phyloP scores from a whole-genome alignment of 2,329 filamentous ascomycete genomes.

The Piedraia hortae region DNA sequence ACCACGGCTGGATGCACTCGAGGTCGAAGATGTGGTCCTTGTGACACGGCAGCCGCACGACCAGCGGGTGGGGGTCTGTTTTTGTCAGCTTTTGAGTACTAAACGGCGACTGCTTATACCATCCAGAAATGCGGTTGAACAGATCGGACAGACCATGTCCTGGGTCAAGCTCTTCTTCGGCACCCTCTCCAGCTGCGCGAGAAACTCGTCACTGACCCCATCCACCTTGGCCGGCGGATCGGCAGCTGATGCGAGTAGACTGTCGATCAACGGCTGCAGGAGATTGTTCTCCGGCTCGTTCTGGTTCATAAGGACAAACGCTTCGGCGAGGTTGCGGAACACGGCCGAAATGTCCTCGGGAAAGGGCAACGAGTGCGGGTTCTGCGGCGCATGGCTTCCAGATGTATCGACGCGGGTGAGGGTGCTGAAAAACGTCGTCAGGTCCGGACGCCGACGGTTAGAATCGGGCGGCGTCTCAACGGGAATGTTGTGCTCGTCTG shows the following conservation, averaged over 20 bases:
- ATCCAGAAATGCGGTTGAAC: constrained; percentile 32
- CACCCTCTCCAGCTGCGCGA: constrained; percentile 31
- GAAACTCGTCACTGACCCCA: constrained; percentile 32
- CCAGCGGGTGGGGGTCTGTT: constrained; percentile 32
- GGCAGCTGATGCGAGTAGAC: constrained; percentile 27
- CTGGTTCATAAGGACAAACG: constrained; percentile 26
- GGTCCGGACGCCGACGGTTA: constrained; percentile 28
- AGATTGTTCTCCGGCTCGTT: constrained; percentile 13
- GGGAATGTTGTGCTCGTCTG: constrained; percentile 22
- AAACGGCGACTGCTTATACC: too few species aligned
- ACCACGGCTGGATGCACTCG: constrained; percentile 36
- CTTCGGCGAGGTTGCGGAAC: constrained; percentile 31
- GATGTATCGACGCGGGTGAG: constrained; percentile 30
- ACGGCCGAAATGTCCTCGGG: constrained; percentile 32
- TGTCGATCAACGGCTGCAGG: constrained; percentile 27
- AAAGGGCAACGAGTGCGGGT: constrained; percentile 30
- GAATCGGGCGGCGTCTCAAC: constrained; percentile 10
- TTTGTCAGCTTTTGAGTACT: too few species aligned
- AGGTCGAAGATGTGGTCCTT: constrained; percentile 34
- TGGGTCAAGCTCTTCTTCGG: constrained; percentile 26
- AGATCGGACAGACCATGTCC: constrained; percentile 30
- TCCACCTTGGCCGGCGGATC: constrained; percentile 31
- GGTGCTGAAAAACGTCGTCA: constrained; percentile 36
- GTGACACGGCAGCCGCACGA: constrained; percentile 34
- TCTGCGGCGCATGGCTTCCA: constrained; percentile 20